Base-by-base conservation (phyloP, 2,329 filamentous ascomycete species). In the Fusarium verrucosum region DNA sequence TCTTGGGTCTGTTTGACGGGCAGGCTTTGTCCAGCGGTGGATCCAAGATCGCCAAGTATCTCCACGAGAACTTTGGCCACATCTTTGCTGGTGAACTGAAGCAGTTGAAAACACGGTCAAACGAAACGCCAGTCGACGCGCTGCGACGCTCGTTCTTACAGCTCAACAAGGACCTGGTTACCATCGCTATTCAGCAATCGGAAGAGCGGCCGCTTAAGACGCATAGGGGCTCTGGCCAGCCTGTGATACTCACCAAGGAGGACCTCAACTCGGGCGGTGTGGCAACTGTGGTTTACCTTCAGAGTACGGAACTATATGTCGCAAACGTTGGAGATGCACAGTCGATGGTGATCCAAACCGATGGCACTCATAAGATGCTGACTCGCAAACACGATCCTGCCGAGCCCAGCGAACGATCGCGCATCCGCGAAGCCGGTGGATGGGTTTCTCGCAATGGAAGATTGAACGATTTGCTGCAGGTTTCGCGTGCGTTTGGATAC, bases 281-380 rank as follows among this genome's bases (percentile, higher is more conserved):
- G 41, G 95, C 94, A 3, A 97, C 95, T 0, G 91, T 98, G 4
- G 83, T 95, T 49, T 99, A 97, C 72, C 81, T 99, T 28, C 90
- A 94, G 70, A 90, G 91, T 68, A 94, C 92, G 77, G 92, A 98
- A 70, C 84, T 99, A 4, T 97, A 92, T 73, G 89, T 98, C 50
- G 95, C 94, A 63, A 99, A 99, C 71, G 92, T 99, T 20, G 95
- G 95, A 49, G 93, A 99, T 77, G 92, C 91, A 7, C 93, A 98
- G 77, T 94, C 94, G n/a, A 91, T 99, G 78, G 84, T 98, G 19
- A 95, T 99, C 64, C 91, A 94, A 71, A 92, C 91, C 2, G 93
- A 97, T 74, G 92, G 93, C 35, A 87, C 89, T 22, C 87, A 95
- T 77, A 89, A 89, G 71, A 89, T 94, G 66, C 83, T 99, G 67